A percentile compares a stretch with the other conserved stretches of the same genome.
phyloP scores from a whole-genome alignment of 2,329 filamentous ascomycete genomes.

The Sordariomycetes sp. region DNA sequence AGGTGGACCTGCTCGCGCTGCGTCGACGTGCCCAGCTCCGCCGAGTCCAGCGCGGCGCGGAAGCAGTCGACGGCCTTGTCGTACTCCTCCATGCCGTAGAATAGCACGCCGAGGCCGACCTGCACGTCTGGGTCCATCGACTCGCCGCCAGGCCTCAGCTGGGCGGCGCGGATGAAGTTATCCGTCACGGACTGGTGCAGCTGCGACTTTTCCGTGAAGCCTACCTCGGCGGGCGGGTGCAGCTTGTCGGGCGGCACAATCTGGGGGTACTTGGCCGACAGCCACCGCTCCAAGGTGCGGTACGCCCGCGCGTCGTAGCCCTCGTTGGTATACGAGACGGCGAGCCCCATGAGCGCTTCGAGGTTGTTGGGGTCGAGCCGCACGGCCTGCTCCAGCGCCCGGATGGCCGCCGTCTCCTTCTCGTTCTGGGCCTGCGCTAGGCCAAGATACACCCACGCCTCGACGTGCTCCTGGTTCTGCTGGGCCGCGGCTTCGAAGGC shows the following conservation, averaged over 20 bases:
- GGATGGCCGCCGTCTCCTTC: conserved; percentile 91
- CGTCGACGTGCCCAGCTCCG: conserved; percentile 73
- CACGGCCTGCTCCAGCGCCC: conserved; percentile 80
- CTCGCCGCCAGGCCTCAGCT: conserved; percentile 79
- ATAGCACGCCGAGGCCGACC: conserved; percentile 89
- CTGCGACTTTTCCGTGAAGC: conserved; percentile 83
- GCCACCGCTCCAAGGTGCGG: conserved; percentile 89
- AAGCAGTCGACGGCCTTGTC: conserved; percentile 99
- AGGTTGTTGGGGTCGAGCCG: conserved; percentile 81
- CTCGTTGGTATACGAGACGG: conserved; percentile 96
- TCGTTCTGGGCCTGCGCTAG: conserved; percentile 95
- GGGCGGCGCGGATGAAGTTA: conserved; percentile 83
- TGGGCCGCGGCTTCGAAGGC: conserved; percentile 95
- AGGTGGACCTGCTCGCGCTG: conserved; percentile 79
- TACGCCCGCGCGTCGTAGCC: conserved; percentile 97
- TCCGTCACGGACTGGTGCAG: conserved; percentile 85
- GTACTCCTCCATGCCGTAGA: conserved; percentile 96
- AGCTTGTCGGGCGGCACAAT: conserved; percentile 62
- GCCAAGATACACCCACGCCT: conserved; percentile 88
- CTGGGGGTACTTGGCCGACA: conserved; percentile 85
- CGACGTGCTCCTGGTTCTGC: conserved; percentile 73
- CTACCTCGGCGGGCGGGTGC: conserved; percentile 67
- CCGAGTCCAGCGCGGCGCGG: conserved; percentile 74
- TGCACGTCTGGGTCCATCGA: conserved; percentile 99
- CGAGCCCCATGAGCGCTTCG: conserved; percentile 83